Base-by-base conservation (phyloP, 108 stramenopile species). In the Cyclotella kingstonii region DNA sequence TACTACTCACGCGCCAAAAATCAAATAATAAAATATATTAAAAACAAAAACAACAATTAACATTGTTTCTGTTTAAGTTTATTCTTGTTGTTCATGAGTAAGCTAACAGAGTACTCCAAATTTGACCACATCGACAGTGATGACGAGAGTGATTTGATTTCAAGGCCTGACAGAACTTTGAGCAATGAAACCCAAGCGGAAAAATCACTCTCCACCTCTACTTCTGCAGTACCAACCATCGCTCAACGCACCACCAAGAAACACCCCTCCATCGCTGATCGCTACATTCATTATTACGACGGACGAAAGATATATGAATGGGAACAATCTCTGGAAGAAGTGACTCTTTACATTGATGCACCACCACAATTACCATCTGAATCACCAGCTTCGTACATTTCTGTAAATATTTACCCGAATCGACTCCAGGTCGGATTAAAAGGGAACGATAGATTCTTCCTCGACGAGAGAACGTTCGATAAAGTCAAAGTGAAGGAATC, bases 241-340 rank as follows among this genome's bases (percentile, higher is more conserved):
- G 54, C 54, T 15, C 30, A 31, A 36, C 43, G 54, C 63, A 68
- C 60, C 21, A 77, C 70, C 29, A 69, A 60, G 60, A 81, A 84
- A 35, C 76, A 84, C 44, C 27, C 70, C 12, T 70, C 52, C 12
- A 70, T 50, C 39, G 53, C 72, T 11, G 80, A 82, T 21, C 84
- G 93, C 12, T 85, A 81, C 60, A 53, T 80, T 22, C 91, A 85
- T 70, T 56, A 83, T 56, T 82, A 77, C 64, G 41, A 30, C 28
- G 90, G 87, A 7, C 63, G 70, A 9, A 66, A 75, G 22, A 64
- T 99, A 0, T 99, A 98, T 70, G 94, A 97, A 60, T 99, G 96
- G 95, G 96, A 97, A 44, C 98, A 98, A 81, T 79, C 81, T 1
- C 64, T 97, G 63, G 89, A 96, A 30, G 83, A 96, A 49, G 90